A percentile compares a stretch with the other conserved stretches of the same genome.
Conservation (phyloP, 371 early-diverging fungal species). For the Mucor lusitanicus region DNA sequence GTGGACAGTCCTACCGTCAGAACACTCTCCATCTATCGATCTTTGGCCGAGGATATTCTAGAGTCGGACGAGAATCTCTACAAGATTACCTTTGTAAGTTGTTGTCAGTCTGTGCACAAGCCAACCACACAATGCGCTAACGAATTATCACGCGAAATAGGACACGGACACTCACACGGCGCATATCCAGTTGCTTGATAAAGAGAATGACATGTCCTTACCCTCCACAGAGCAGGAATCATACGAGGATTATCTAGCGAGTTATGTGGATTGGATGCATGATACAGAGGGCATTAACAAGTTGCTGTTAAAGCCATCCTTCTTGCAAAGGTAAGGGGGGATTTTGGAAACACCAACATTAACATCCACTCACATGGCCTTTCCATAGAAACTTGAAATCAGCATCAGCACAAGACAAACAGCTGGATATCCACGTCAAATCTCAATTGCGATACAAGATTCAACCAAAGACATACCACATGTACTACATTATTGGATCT, state of each 20-base stretch:
- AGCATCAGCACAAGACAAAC: not conserved
- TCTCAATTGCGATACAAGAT: slow-evolving; percentile 88
- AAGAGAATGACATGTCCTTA: slow-evolving; percentile 32
- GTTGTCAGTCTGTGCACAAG: not conserved
- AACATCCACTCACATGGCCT: too few relatives aligned
- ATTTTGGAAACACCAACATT: too few relatives aligned
- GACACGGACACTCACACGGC: slow-evolving; percentile 61
- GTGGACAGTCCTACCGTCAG: not conserved
- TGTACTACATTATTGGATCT: slow-evolving; percentile 48
- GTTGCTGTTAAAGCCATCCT: slow-evolving; percentile 49
- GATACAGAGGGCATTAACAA: slow-evolving; percentile 68
- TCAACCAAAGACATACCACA: slow-evolving; percentile 61
- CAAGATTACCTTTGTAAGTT: slow-evolving; percentile 80
- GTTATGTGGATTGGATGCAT: slow-evolving; percentile 69
- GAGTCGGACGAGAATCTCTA: slow-evolving; percentile 79
- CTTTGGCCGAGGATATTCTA: slow-evolving; percentile 75
- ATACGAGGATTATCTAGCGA: slow-evolving; percentile 89
- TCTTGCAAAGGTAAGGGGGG: slow-evolving; percentile 66
- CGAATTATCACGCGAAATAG: slow-evolving; percentile 15
- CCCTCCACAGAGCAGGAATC: slow-evolving; percentile 51
- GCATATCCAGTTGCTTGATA: slow-evolving; percentile 82
- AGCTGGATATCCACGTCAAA: slow-evolving; percentile 55
- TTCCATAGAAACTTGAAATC: slow-evolving; percentile 26
- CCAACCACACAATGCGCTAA: not conserved
- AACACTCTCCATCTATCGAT: slow-evolving; percentile 64